Evolutionary conservation across 2,329 filamentous ascomycete genomes (phyloP), one percentile per base, ranked within the genome.

Genomic region (Aureobasidium subglaciale): DNA sequence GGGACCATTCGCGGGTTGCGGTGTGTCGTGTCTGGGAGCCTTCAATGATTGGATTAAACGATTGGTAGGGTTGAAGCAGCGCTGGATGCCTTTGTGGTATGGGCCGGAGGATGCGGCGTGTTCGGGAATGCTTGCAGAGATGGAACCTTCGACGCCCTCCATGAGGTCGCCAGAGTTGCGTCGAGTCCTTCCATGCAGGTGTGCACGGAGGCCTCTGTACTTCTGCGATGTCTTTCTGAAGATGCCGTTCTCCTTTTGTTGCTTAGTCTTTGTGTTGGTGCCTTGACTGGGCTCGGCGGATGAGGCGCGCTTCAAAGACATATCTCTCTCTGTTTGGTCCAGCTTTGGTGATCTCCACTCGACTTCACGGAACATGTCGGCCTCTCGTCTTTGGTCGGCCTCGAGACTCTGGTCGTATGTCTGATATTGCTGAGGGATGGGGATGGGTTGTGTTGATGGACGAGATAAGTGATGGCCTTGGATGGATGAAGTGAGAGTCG

Each of bases 241-340:
- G 43, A 60, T 58, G 29, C 56, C 56, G 25, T 54, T 55, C 49
- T 60, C 58, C 43, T 60, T 60, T 25, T 56, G 56, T 30, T 56
- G 42, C 55, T 56, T 58, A 27, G 41, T 34, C 43, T 56, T 57
- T 43, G 55, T 60, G 25, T 48, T 58, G 29, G 45, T 41, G 29
- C 54, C 40, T 24, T 55, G 52, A 20, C 46, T 55, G 37, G 57
- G 58, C 9, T 54, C 34, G 10, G 54, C 46, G 20, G 59, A 56
- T 20, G 59, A 58, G 22, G 49, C 56, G 15, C 56, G 46, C 56
- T 57, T 57, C 40, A 53, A 42, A 18, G 54, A 54, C 37, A 54
- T 35, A 11, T 54, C 50, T 27, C 50, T 34, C 22, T 54, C 50
- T 10, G 13, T 18, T n/a, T 42, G 37, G 2, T 43, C 38, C 35